Evolutionary conservation across 805 yeast species (phyloP).

Genomic region (Middelhovenomyces tepae): DNA sequence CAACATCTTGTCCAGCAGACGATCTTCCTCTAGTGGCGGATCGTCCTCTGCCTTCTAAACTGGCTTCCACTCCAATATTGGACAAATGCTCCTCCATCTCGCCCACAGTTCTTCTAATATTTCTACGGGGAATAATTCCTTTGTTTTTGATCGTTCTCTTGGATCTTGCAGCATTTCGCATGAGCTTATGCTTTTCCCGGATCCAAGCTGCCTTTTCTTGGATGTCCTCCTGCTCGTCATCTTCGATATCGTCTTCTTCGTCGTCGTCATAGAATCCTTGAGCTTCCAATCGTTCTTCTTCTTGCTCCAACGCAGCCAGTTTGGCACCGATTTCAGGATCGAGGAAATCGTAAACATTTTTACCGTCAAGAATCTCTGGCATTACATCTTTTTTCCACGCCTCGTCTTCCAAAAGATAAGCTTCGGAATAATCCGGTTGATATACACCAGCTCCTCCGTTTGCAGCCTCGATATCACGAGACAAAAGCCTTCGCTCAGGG

Average conservation of each 20-base stretch:
- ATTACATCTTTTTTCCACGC: conserved; percentile 96
- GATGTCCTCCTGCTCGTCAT: conserved; percentile 60
- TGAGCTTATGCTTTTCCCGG: conserved; percentile 87
- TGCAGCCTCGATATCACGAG: conserved; percentile 84
- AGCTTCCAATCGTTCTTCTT: conserved; percentile 85
- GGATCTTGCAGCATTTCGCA: conserved; percentile 81
- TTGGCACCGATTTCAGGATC: conserved; percentile 93
- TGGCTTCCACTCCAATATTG: conserved; percentile 79
- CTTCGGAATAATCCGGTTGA: conserved; percentile 88
- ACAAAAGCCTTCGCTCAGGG: conserved; percentile 72
- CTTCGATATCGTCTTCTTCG: conserved; percentile 43
- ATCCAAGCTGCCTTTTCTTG: conserved; percentile 90
- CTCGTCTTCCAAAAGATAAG: conserved; percentile 85
- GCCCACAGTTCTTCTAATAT: conserved; percentile 51
- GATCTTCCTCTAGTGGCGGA: conserved; percentile 31
- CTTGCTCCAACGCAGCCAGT: conserved; percentile 91
- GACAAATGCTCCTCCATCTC: conserved; percentile 88
- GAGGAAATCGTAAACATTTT: conserved; percentile 92
- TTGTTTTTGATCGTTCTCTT: conserved; percentile 81
- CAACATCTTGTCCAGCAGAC: conserved; percentile 68
- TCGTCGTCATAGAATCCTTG: conserved; percentile 97
- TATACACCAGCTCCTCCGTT: conserved; percentile 99
- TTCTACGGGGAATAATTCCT: conserved; percentile 80
- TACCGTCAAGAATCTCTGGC: conserved; percentile 96
- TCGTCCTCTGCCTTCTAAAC: conserved; percentile 46